Evolutionary conservation across 2,329 filamentous ascomycete species (phyloP), one percentile per base, ranked within the genome.

Genomic region (Verruconis gallopava): DNA sequence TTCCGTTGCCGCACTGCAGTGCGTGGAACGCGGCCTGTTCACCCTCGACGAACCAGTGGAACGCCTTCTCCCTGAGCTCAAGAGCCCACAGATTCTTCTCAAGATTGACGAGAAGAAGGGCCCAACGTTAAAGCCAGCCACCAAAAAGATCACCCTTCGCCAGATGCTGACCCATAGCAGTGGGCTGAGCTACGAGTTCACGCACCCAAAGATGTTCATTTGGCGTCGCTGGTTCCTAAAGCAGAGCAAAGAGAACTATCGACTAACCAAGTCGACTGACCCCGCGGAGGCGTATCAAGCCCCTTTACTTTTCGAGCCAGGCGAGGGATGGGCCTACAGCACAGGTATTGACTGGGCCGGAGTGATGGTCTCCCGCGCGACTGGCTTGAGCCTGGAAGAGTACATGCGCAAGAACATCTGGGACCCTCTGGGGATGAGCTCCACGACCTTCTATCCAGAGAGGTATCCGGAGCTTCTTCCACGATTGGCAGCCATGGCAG

Each of bases 311-410:
- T 57, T 53, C 37, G 61, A 62, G 43, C 71, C 70, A 0, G 71
- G 69, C 1, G 55, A 61, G 3, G 60, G 62, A 4, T 75, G 69
- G 69, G 55, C 53, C 21, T 75, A 74, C 44, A 68, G 71, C 3
- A 50, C 58, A 3, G 53, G 55, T 0, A 44, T 64, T 33, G 70
- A 73, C 55, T 73, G 66, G 60, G 68, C 64, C 0, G 68, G 66
- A 3, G 45, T 63, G 4, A 53, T 64, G 1, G 52, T 73, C 3
- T 64, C 70, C 50, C 52, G 51, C 3, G 35, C 66, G 3, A 64
- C 61, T 0, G 59, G 59, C 4, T 48, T 55, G 40, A 48, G 46
- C 4, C 37, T 46, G n/a, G 38, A 40, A 9, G 41, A 44, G 13
- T 44, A 44, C 18, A 37, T 46, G 19, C 37, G 36, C 14, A 41